These are phyloP conservation scores for Boletus vermiculosoides DNA, from an alignment of 768 basidiomycete species.

Conservation along the genomic window DNA sequence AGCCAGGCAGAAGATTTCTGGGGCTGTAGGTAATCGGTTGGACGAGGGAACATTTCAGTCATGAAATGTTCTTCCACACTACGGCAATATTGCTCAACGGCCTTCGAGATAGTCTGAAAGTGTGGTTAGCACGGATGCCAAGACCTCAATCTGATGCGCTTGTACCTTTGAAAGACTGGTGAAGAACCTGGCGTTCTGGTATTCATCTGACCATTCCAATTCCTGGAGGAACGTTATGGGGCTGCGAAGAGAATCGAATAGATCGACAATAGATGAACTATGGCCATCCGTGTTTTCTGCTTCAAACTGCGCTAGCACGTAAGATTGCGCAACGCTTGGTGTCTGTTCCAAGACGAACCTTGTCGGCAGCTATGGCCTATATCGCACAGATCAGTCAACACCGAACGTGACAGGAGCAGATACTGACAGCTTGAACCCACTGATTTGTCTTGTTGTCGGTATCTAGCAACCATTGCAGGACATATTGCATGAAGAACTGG, in stretches of 20 bases:
- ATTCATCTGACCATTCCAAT: conserved; percentile 89
- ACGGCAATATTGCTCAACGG: conserved; percentile 88
- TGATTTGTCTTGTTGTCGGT: conserved; percentile 88
- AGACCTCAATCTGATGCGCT: neutral
- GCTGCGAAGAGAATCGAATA: conserved; percentile 91
- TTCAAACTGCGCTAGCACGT: conserved; percentile 55
- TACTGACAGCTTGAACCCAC: conserved; percentile 89
- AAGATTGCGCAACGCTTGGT: neutral
- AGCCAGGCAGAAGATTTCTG: conserved; percentile 88
- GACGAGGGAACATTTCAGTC: conserved; percentile 91
- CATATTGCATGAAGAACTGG: conserved; percentile 83
- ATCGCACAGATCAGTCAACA: conserved; percentile 8
- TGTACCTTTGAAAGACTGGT: conserved; percentile 85
- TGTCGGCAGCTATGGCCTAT: conserved; percentile 80
- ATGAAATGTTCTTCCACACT: conserved; percentile 87
- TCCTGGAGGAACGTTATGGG: conserved; percentile 87
- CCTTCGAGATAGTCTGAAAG: conserved; percentile 81
- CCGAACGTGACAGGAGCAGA: neutral
- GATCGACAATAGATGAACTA: conserved; percentile 95
- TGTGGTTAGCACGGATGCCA: neutral
- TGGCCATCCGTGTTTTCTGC: conserved; percentile 77
- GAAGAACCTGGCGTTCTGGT: conserved; percentile 86
- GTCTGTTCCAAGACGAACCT: conserved; percentile 43
- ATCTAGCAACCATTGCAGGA: conserved; percentile 83
- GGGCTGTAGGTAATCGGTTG: conserved; percentile 73